phyloP scores from a whole-genome alignment of 371 early-diverging fungal genomes.

The Mortierella sp. region DNA sequence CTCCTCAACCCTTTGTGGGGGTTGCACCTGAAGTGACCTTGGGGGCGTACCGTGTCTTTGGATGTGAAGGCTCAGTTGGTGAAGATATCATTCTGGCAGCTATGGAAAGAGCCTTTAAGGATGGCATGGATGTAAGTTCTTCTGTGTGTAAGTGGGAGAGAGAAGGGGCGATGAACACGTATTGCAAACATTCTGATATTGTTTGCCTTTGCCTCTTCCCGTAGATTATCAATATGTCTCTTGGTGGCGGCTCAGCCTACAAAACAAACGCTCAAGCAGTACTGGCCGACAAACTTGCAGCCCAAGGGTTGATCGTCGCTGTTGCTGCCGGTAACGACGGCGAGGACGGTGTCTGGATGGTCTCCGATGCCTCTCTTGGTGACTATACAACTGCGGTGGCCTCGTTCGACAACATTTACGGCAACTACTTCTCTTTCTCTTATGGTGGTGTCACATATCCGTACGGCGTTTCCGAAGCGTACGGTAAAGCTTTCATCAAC shows the following conservation, averaged over 20 bases:
- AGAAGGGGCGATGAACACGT: neutral
- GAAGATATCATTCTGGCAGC: constrained; percentile 69
- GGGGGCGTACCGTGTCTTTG: constrained; percentile 71
- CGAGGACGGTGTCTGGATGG: constrained; percentile 67
- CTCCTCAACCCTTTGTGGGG: constrained; percentile 55
- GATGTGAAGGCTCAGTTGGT: constrained; percentile 64
- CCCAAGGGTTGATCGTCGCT: constrained; percentile 58
- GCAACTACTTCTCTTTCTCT: constrained; percentile 40
- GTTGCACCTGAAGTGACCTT: constrained; percentile 74
- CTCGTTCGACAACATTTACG: constrained; percentile 70
- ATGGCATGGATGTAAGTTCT: constrained; percentile 66
- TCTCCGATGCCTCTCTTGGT: constrained; percentile 70
- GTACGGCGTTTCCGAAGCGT: constrained; percentile 14
- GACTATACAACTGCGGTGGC: constrained; percentile 73
- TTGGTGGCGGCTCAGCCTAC: constrained; percentile 63
- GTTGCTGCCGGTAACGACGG: constrained; percentile 78
- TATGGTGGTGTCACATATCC: constrained; percentile 13
- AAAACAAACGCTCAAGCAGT: constrained; percentile 59
- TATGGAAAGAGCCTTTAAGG: constrained; percentile 66
- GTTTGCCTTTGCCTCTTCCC: too few relatives aligned
- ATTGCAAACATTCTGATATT: too few relatives aligned
- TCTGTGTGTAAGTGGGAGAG: too few relatives aligned
- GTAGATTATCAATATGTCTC: constrained; percentile 69
- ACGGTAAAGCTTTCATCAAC: constrained; percentile 8
- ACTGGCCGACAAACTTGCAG: constrained; percentile 57